Evolutionary conservation across 805 yeast genomes (phyloP).

Genomic region (Scheffersomyces lignosus): DNA sequence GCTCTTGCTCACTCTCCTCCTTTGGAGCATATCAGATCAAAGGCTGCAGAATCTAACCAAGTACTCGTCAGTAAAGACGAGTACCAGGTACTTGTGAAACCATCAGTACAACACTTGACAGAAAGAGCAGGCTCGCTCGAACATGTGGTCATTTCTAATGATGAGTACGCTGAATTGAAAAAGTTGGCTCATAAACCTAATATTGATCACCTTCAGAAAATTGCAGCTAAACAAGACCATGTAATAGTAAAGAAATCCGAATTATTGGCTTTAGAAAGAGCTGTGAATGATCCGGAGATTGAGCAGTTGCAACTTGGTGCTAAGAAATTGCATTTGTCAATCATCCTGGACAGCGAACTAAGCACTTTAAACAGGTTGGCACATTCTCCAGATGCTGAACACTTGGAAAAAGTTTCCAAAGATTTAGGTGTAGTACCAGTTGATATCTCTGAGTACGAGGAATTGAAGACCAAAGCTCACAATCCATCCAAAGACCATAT

Average conservation of each 20-base stretch:
- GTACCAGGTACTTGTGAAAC: conserved; percentile 12
- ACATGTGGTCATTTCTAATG: conserved; percentile 6
- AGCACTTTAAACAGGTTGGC: conserved; percentile 7
- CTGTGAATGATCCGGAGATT: conserved; percentile 22
- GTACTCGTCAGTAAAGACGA: conserved; percentile 18
- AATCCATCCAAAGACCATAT: conserved; percentile 13
- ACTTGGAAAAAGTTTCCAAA: conserved; percentile 12
- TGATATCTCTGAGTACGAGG: conserved; percentile 9
- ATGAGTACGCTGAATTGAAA: conserved; percentile 6
- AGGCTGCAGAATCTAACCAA: conserved; percentile 19
- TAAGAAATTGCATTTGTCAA: conserved; percentile 12
- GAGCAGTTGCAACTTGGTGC: conserved; percentile 23
- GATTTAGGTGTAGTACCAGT: conserved; percentile 14
- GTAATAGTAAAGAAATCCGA: too few species aligned
- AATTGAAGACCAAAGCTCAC: background rate
- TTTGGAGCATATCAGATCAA: conserved; percentile 19
- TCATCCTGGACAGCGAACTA: conserved; percentile 17
- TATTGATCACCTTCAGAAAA: conserved; percentile 9
- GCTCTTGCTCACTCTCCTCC: conserved; percentile 20
- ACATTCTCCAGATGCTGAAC: conserved; percentile 16
- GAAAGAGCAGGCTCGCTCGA: conserved; percentile 12
- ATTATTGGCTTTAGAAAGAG: conserved; percentile 2
- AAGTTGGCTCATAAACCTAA: background rate
- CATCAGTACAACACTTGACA: conserved; percentile 16
- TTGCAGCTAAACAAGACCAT: conserved; percentile 15